Percentiles rank a stretch among this genome's conserved stretches.
Conservation (phyloP, 305 asterid genomes). For the Fraxinus ornus region DNA sequence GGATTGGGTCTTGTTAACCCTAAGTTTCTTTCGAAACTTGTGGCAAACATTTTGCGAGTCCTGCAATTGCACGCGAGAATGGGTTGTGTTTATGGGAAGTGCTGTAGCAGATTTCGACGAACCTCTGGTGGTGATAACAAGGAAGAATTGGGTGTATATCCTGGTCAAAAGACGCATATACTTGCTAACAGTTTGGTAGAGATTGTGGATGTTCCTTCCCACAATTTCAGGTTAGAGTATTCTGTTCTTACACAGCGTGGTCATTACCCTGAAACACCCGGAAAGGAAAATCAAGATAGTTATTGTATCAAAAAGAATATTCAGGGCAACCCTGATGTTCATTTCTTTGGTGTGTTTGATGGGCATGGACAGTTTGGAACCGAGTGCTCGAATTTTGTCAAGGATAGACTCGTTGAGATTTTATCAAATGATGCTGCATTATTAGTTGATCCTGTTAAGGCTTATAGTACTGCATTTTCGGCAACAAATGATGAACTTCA, state of each 20-base stretch:
- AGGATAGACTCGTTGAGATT: constrained; percentile 69
- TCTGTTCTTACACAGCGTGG: constrained; percentile 78
- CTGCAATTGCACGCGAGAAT: constrained; percentile 38
- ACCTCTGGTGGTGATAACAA: constrained; percentile 58
- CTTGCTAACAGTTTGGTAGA: constrained; percentile 45
- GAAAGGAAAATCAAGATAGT: constrained; percentile 87
- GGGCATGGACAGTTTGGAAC: constrained; percentile 86
- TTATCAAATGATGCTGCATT: constrained; percentile 54
- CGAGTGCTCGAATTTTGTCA: constrained; percentile 73
- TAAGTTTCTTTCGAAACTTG: constrained; percentile 42
- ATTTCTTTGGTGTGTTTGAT: constrained; percentile 95
- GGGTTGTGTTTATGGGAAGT: constrained; percentile 92
- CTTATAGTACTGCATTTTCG: constrained; percentile 65
- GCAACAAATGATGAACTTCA: constrained; percentile 85
- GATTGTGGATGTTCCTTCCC: constrained; percentile 79
- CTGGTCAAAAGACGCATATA: constrained; percentile 46
- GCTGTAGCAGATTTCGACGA: constrained; percentile 55
- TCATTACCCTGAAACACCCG: constrained; percentile 81
- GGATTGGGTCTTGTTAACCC: constrained; percentile 30
- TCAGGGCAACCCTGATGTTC: constrained; percentile 83
- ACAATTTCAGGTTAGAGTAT: constrained; percentile 62
- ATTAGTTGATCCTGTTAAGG: constrained; percentile 77
- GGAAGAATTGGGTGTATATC: constrained; percentile 41
- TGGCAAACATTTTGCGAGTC: constrained; percentile 46
- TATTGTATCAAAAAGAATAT: constrained; percentile 59